Conservation (phyloP, 768 basidiomycete species). For the Tulasnella sp. region DNA sequence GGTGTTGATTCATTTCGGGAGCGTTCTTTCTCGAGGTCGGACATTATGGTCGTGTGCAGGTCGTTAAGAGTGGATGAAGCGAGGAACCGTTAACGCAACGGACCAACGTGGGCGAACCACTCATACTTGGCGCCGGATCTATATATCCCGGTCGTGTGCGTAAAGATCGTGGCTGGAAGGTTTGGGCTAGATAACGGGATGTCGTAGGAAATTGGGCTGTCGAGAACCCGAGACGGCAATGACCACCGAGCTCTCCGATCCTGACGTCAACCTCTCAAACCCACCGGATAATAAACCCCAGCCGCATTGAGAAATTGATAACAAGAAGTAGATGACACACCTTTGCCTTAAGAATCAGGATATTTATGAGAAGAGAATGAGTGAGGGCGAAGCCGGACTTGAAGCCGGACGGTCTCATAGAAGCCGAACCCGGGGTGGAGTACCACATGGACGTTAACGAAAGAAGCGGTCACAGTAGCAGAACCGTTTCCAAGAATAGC, state of each 20-base stretch:
- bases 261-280: background rate
- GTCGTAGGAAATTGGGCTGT: background rate
- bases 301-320: background rate
- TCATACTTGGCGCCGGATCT: background rate
- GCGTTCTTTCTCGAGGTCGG: background rate
- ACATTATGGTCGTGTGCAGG: conserved; percentile 1
- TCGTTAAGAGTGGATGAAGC: background rate
- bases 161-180: background rate
- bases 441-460: background rate
- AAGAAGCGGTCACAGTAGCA: background rate
- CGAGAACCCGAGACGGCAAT: background rate
- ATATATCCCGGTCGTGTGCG: background rate
- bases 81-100: background rate
- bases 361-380: background rate
- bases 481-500: background rate
- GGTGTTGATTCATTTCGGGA: background rate
- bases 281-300: background rate
- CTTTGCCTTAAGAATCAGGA: background rate
- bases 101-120: background rate
- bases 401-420: background rate
- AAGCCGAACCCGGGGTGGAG: background rate
- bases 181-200: background rate
- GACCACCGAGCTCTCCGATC: background rate
- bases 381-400: background rate
- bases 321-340: background rate